Evolutionary conservation across 2,329 filamentous ascomycete genomes (phyloP).

Genomic region (Colletotrichum melonis): DNA sequence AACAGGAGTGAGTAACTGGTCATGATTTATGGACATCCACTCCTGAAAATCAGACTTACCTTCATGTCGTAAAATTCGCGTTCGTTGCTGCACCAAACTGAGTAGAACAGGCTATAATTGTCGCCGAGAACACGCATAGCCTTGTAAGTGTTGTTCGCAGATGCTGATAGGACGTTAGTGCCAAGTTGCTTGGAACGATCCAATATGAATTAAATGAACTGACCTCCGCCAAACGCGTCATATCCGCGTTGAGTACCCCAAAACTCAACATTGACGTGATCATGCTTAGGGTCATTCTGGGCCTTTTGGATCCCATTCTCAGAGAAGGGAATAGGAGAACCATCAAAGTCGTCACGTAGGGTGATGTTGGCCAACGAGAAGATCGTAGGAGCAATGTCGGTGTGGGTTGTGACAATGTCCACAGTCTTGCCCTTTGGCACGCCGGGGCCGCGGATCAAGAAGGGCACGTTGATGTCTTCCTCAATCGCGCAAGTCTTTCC

Average conservation of each 20-base stretch:
- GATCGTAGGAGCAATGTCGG: constrained; percentile 72
- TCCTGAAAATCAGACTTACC: constrained; percentile 45
- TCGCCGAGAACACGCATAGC: constrained; percentile 64
- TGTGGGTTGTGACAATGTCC: constrained; percentile 67
- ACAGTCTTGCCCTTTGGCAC: constrained; percentile 53
- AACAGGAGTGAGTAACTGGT: background rate
- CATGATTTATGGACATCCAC: background rate
- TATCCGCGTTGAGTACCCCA: constrained; percentile 55
- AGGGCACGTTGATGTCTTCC: constrained; percentile 69
- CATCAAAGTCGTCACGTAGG: constrained; percentile 65
- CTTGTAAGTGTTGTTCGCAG: constrained; percentile 69
- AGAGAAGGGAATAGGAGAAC: constrained; percentile 60
- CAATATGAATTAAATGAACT: background rate
- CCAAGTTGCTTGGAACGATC: background rate
- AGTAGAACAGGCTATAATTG: constrained; percentile 72
- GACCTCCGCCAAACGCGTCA: constrained; percentile 13
- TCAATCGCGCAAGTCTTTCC: constrained; percentile 70
- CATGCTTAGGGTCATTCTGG: constrained; percentile 48
- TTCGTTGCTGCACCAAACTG: constrained; percentile 76
- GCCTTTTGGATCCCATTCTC: constrained; percentile 38
- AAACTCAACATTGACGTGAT: constrained; percentile 69
- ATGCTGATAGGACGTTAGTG: background rate
- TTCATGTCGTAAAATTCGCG: constrained; percentile 74
- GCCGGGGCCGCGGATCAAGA: constrained; percentile 67
- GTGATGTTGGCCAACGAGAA: constrained; percentile 57